phyloP scores from a whole-genome alignment of 805 yeast species.

The Scheffersomyces amazonensis region DNA sequence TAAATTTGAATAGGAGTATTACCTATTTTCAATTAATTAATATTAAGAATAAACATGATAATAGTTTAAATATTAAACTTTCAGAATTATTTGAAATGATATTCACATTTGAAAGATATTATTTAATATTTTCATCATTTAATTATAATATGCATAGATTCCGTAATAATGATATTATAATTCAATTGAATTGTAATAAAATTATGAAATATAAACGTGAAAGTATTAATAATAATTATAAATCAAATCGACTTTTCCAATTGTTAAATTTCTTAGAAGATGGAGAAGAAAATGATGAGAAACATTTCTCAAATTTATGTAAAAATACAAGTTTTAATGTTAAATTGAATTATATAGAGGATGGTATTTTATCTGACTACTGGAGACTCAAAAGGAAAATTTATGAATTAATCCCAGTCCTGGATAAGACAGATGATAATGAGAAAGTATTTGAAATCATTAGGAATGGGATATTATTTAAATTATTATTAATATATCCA shows the following conservation, averaged over 20 bases:
- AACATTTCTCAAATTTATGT: constrained; percentile 3
- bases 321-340: constrained; percentile 8
- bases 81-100: constrained; percentile 30
- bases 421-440: constrained; percentile 1
- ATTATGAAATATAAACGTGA: constrained; percentile 1
- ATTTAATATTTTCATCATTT: constrained; percentile 13
- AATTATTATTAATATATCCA: constrained; percentile 9
- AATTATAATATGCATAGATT: constrained; percentile 9
- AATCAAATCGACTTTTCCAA: constrained; percentile 3
- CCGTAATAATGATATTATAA: constrained; percentile 9
- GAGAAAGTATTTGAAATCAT: constrained; percentile 3
- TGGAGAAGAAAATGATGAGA: constrained; percentile 1
- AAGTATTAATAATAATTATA: constrained; percentile 5
- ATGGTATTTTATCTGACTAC: constrained; percentile 1
- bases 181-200: constrained; percentile 5
- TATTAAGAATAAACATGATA: constrained; percentile 18
- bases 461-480: constrained; percentile 9
- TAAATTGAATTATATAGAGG: neutral
- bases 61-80: constrained; percentile 16
- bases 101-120: constrained; percentile 25
- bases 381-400: constrained; percentile 2
- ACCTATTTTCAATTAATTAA: constrained; percentile 29
- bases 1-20: constrained; percentile 25
- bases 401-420: neutral
- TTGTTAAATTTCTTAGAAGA: constrained; percentile 3